phyloP scores from a whole-genome alignment of 2,329 filamentous ascomycete species.

The Claviceps maximensis region DNA sequence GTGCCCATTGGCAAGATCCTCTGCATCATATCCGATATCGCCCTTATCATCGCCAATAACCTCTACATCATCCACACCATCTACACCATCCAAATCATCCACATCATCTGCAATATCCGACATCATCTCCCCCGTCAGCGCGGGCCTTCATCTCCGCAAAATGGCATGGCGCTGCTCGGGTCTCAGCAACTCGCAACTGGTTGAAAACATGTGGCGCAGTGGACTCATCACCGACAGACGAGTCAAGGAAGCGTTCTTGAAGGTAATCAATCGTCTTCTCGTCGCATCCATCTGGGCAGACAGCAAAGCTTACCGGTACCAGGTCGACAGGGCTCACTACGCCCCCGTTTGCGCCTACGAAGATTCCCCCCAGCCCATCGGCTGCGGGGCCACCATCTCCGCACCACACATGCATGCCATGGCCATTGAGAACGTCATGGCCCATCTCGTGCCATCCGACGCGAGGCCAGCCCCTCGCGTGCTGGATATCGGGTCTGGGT shows the following conservation, averaged over 20 bases:
- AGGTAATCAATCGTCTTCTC: background rate
- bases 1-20: background rate
- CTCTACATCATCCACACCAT: too few species aligned
- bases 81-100: too few species aligned
- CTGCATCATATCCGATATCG: background rate
- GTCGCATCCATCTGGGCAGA: too few species aligned
- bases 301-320: background rate
- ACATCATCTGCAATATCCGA: too few species aligned
- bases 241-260: constrained; percentile 68
- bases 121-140: too few species aligned
- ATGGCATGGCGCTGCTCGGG: constrained; percentile 93
- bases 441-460: constrained; percentile 25
- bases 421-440: constrained; percentile 36
- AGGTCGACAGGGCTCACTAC: constrained; percentile 86
- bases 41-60: too few species aligned
- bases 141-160: constrained; percentile 8
- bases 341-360: constrained; percentile 56
- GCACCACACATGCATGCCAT: constrained; percentile 50
- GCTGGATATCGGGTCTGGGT: constrained; percentile 63
- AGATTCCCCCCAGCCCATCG: constrained; percentile 42
- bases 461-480: constrained; percentile 33
- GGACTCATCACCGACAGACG: constrained; percentile 57
- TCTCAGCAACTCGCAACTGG: constrained; percentile 55
- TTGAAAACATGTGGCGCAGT: constrained; percentile 63
- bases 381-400: constrained; percentile 41